Conservation (phyloP, 2,329 filamentous ascomycete genomes). For the Aspergillus eucalypticola region DNA sequence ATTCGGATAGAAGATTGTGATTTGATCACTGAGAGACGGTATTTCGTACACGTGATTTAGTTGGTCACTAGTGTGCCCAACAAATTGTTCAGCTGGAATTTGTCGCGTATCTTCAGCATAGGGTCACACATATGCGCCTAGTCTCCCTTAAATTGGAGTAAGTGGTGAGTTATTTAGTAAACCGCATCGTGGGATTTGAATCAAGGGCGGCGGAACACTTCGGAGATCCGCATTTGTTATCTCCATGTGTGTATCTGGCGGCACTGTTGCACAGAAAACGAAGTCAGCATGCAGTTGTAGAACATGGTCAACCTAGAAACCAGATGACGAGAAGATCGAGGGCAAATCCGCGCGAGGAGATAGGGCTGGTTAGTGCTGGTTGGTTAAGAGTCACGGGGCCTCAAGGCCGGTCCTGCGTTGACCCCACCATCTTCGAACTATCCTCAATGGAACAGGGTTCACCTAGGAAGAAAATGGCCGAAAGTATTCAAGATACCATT, state of each 20-base stretch:
- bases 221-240: neutral
- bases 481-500: no score
- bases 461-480: neutral
- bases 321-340: no score
- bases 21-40: neutral
- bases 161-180: neutral
- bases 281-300: neutral
- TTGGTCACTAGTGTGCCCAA: neutral
- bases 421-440: neutral
- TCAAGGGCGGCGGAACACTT: neutral
- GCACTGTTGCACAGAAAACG: neutral
- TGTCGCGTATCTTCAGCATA: neutral
- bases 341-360: no score
- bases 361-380: neutral
- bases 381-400: neutral
- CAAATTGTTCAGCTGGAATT: neutral
- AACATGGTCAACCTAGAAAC: no score
- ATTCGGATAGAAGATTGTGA: no score
- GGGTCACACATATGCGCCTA: neutral
- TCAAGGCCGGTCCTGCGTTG: neutral
- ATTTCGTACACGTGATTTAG: neutral
- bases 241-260: neutral
- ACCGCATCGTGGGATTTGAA: neutral
- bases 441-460: neutral
- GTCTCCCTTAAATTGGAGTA: no score